Base-by-base conservation (phyloP, 441 rosid genomes). In the Aquilaria agallochum region DNA sequence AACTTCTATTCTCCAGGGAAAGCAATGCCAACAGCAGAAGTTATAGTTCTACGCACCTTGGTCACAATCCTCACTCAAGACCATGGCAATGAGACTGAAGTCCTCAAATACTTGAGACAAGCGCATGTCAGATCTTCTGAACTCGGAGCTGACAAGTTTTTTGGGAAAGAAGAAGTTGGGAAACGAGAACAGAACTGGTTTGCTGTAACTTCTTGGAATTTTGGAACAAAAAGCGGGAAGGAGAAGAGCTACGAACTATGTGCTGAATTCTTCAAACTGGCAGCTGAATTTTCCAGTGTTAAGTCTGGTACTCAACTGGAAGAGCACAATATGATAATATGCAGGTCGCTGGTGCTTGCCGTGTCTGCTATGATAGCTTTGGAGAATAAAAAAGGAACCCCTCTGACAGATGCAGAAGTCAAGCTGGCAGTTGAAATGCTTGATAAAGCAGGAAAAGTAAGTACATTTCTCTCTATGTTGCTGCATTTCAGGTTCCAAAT, bases 151-250 rank as follows among this genome's bases (percentile, higher is more conserved):
- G 93, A 80, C 59, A 64, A 72, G 70, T 91, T 89, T 69, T 94
- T 80, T 32, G 97, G 99, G 45, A 80, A 79, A 67, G 94, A 83
- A 31, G 99, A 94, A 73, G 80, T 77, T 65, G 95, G 93, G 60
- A 80, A 72, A 55, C 78, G 97, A 74, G 97, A 94, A 73, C 68
- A 62, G 57, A 84, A 82, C 53, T 94, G 97, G 99, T 91, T 91
- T 85, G 89, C 90, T 8, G 83, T 76, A 45, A 87, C 85, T 73
- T 84, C 82, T 11, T 94, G 96, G 97, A 94, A 94, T 73, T 64
- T 72, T 51, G 99, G 97, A 64, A 75, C 89, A 49, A 82, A 65
- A 55, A 83, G 88, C 72, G 96, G 97, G 55, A 87, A 84, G 68
- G 80, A 75, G 58, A 86, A 84, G 77, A 81, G 84, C 20, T 89